Base-by-base conservation (phyloP, 1,284 basidiomycete species). In the Cutaneotrichosporon mucoides region DNA sequence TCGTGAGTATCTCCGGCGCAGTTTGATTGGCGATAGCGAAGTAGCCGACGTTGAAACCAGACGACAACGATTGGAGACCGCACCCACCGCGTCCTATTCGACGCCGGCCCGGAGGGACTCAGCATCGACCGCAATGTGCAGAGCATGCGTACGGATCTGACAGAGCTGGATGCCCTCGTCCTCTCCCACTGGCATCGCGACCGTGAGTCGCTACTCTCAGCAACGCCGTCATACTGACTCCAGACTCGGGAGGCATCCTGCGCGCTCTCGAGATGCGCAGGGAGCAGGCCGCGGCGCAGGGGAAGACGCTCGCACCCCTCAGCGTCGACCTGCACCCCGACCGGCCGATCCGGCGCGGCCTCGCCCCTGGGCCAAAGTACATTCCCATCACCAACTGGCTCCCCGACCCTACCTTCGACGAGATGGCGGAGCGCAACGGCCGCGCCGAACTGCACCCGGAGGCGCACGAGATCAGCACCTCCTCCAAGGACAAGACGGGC, bases 161-260 rank as follows among this genome's bases (percentile, higher is more conserved):
- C 81, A 38, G 73, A 79, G 45, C 81, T 92, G 61, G 83, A 85
- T 44, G 82, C 85, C 35, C 79, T 90, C 44, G 79, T 90, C 16
- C 82, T 86, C 11, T 89, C 88, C 1, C 90, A 92, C 72, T 92
- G 89, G 89, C 89, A 91, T 72, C 80, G 83, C 51, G 90, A 92
- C 70, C 89, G 69, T 69, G 43, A 53, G 69, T 56, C n/a, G 12
- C 8, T 37, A 6, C 13, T 9, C 24, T 24, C 24, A 4, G 8
- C 24, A 24, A 24, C 24, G 24, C 24, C 24, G 24, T 24, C 24
- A 24, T 9, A 47, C 58, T 66, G 40, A 63, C 38, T 13, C 8
- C 45, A 70, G 67, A 92, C 76, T 88, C 88, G 12, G 88, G 76
- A 12, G 76, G 76, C 1, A 76, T 79, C 43, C 49, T 77, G 8